phyloP scores from a whole-genome alignment of 1,139 yeast species.

The Meyerozyma carpophila region DNA sequence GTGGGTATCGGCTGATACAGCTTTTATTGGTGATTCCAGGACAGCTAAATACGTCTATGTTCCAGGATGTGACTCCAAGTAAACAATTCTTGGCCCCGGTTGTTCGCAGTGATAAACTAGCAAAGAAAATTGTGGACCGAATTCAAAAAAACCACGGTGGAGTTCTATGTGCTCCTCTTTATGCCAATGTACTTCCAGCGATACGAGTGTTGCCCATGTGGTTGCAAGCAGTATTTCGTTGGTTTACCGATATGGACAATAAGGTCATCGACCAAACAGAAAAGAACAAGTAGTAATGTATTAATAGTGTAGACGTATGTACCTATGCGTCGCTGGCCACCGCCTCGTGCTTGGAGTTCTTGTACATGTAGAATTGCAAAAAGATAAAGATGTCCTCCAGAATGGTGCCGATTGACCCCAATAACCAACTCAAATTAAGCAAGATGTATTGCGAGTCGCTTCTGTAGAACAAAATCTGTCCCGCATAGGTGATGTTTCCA shows the following conservation, averaged over 20 bases:
- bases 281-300: neutral
- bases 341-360: slow-evolving; percentile 18
- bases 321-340: neutral
- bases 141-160: slow-evolving; percentile 50
- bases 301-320: neutral
- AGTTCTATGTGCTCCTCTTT: slow-evolving; percentile 50
- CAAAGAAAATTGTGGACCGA: slow-evolving; percentile 34
- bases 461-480: slow-evolving; percentile 65
- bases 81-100: slow-evolving; percentile 61
- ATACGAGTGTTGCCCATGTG: slow-evolving; percentile 49
- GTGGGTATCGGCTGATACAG: slow-evolving; percentile 22
- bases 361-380: slow-evolving; percentile 59
- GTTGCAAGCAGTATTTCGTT: slow-evolving; percentile 41
- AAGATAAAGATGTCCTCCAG: slow-evolving; percentile 62
- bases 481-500: slow-evolving; percentile 75
- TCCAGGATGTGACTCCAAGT: slow-evolving; percentile 56
- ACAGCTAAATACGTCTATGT: slow-evolving; percentile 60
- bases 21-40: slow-evolving; percentile 59
- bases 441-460: slow-evolving; percentile 54
- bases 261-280: slow-evolving; percentile 11
- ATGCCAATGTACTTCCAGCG: slow-evolving; percentile 52
- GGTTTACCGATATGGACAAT: slow-evolving; percentile 51
- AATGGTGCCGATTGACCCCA: slow-evolving; percentile 72
- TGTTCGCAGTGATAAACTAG: slow-evolving; percentile 38
- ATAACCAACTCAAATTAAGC: slow-evolving; percentile 66